Evolutionary conservation across 129 eudicot genomes (phyloP), one percentile per base, ranked within the genome.

Genomic region (Logfia minima): DNA sequence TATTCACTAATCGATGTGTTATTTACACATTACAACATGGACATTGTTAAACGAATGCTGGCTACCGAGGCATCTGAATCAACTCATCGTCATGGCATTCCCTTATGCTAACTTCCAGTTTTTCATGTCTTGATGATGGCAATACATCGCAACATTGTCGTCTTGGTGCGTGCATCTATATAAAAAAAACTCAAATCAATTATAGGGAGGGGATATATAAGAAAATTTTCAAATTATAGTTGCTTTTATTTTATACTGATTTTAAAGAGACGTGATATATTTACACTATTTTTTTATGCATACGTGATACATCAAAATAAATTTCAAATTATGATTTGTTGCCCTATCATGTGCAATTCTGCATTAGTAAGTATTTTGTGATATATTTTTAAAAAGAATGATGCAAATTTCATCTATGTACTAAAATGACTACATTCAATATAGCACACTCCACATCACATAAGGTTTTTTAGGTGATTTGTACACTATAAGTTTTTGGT

Each of bases 81-180:
- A 85, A 39, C 81, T 90, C 98, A 19, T 85, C 96, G 37, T 86
- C 87, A 53, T 82, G 77, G 61, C 98, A 92, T 72, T 88, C 92
- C 79, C 96, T 88, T 53, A 90, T 68, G 51, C 59, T 82, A 39
- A 92, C 72, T 16, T 92, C 92, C 90, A 92, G 16, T 35, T 69
- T 72, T 35, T 75, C 81, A 8, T 70, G 76, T 6, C 26, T 45
- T 31, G 93, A 68, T 55, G 88, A 78, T 17, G 85, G 92, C 66
- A 86, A 68, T 37, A 92, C 86, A 18, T 92, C 89, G 26, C 98
- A 92, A 71, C 98, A 90, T 5, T 90, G 96, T 71, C 98, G 85
- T 68, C 94, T 85, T 35, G 98, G 93, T 4, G 98, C 86, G 74
- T 71, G 81, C 80, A 90, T 60, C 98, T 92, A 87, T 62, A 52